These are phyloP conservation scores for Cordyceps javanica DNA, from an alignment of 2,329 filamentous ascomycete species.

Conservation along the genomic window DNA sequence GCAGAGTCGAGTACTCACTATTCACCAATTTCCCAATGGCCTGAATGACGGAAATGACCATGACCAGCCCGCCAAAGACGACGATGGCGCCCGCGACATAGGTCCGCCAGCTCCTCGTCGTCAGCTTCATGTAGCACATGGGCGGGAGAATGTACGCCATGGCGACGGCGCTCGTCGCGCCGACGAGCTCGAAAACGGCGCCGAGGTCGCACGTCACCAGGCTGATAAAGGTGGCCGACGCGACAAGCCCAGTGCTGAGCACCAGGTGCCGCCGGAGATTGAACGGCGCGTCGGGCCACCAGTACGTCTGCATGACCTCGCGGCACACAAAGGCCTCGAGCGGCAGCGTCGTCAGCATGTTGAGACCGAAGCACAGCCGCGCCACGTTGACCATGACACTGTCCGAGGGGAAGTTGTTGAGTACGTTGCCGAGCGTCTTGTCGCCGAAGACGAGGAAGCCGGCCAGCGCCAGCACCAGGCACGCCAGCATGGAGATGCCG, in stretches of 20 bases:
- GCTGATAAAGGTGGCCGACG: slow-evolving; percentile 68
- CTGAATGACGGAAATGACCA: slow-evolving; percentile 73
- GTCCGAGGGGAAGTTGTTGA: slow-evolving; percentile 92
- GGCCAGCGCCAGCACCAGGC: slow-evolving; percentile 77
- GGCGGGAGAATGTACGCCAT: slow-evolving; percentile 94
- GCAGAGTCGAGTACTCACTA: slow-evolving; percentile 30
- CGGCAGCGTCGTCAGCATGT: slow-evolving; percentile 96
- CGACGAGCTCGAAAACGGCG: slow-evolving; percentile 91
- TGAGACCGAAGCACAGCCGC: slow-evolving; percentile 89
- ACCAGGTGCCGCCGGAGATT: slow-evolving; percentile 79
- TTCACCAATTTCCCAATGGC: slow-evolving; percentile 61
- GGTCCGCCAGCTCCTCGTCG: slow-evolving; percentile 67
- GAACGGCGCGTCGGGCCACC: slow-evolving; percentile 63
- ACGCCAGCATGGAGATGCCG: slow-evolving; percentile 82
- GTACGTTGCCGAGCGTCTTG: slow-evolving; percentile 85
- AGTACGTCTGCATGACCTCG: slow-evolving; percentile 91
- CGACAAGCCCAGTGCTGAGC: slow-evolving; percentile 78
- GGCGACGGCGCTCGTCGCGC: slow-evolving; percentile 87
- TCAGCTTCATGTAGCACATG: slow-evolving; percentile 90
- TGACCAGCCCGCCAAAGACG: slow-evolving; percentile 71
- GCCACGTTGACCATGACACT: slow-evolving; percentile 94
- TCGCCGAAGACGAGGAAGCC: slow-evolving; percentile 93
- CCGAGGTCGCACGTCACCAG: slow-evolving; percentile 90
- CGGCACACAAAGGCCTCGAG: slow-evolving; percentile 97
- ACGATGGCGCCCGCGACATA: slow-evolving; percentile 67